A percentile compares a stretch with the other conserved stretches of the same genome.
Conservation (phyloP, 306 rosid species). For the Dalbergia cochinchinensis region DNA sequence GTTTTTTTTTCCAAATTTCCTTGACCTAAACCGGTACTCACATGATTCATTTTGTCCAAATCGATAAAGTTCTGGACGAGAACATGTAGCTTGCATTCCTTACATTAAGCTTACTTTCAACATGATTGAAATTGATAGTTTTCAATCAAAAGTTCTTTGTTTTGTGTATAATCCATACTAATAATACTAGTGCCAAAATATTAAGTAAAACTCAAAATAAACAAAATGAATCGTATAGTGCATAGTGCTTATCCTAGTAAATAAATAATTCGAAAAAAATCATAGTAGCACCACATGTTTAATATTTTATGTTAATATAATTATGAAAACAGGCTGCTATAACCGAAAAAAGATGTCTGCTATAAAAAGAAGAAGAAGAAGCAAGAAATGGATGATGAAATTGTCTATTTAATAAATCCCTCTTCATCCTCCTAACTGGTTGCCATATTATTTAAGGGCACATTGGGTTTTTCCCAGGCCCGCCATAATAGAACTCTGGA, state of each 20-base stretch:
- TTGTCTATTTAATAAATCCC: not conserved
- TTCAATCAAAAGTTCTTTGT: too few species aligned
- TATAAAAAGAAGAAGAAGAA: not conserved
- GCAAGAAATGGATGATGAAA: constrained; percentile 13
- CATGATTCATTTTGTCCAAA: too few species aligned
- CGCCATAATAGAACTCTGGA: constrained; percentile 73
- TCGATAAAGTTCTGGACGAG: too few species aligned
- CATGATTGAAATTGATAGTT: too few species aligned
- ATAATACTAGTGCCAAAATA: not conserved
- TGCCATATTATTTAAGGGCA: constrained; percentile 54
- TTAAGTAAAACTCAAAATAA: not conserved
- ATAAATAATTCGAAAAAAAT: not conserved
- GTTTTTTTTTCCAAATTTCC: too few species aligned
- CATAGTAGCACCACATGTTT: not conserved
- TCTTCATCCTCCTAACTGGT: not conserved
- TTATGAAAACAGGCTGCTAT: not conserved
- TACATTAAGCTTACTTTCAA: too few species aligned
- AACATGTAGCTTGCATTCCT: too few species aligned
- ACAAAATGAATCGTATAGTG: not conserved
- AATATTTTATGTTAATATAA: not conserved
- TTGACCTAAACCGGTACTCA: too few species aligned
- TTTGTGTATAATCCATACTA: too few species aligned
- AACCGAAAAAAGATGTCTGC: not conserved
- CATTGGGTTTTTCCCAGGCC: constrained; percentile 61
- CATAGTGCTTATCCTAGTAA: not conserved